phyloP scores from a whole-genome alignment of 768 basidiomycete genomes.

The Floccularia luteovirens region DNA sequence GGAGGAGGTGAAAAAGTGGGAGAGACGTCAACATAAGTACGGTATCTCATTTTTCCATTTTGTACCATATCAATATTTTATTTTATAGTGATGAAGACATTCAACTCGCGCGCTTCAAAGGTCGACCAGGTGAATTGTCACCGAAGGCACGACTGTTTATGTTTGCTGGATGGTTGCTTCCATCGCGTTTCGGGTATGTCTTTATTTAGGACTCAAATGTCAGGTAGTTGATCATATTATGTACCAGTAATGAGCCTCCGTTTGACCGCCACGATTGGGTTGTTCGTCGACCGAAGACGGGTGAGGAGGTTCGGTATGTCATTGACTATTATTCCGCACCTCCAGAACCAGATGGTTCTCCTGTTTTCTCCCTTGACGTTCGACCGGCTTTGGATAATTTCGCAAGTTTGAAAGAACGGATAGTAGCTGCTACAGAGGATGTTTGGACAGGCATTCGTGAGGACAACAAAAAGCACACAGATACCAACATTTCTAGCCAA shows the following conservation, averaged over 20 bases:
- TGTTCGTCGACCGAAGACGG: slow-evolving; percentile 70
- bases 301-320: slow-evolving; percentile 87
- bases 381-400: slow-evolving; percentile 89
- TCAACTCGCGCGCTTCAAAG: slow-evolving; percentile 79
- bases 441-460: slow-evolving; percentile 47
- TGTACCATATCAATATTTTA: slow-evolving; percentile 1
- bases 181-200: slow-evolving; percentile 82
- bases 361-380: slow-evolving; percentile 93
- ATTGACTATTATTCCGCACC: slow-evolving; percentile 99
- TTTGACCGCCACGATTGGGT: slow-evolving; percentile 99
- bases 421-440: slow-evolving; percentile 62
- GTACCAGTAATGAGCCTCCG: slow-evolving; percentile 73
- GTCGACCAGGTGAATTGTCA: slow-evolving; percentile 86
- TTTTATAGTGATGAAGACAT: slow-evolving; percentile 52
- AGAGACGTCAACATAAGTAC: slow-evolving; percentile 59
- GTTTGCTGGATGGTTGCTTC: slow-evolving; percentile 84
- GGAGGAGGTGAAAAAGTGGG: slow-evolving; percentile 93
- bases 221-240: neutral
- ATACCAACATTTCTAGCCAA: neutral
- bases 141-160: slow-evolving; percentile 90
- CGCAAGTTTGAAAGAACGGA: slow-evolving; percentile 66
- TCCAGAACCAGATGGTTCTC: slow-evolving; percentile 81
- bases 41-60: slow-evolving; percentile 11
- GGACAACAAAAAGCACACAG: slow-evolving; percentile 10
- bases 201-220: neutral